Percentiles rank a stretch among this genome's conserved stretches.
Evolutionary conservation across 2,329 filamentous ascomycete species (phyloP).

Genomic region (Mariannaea sp.): DNA sequence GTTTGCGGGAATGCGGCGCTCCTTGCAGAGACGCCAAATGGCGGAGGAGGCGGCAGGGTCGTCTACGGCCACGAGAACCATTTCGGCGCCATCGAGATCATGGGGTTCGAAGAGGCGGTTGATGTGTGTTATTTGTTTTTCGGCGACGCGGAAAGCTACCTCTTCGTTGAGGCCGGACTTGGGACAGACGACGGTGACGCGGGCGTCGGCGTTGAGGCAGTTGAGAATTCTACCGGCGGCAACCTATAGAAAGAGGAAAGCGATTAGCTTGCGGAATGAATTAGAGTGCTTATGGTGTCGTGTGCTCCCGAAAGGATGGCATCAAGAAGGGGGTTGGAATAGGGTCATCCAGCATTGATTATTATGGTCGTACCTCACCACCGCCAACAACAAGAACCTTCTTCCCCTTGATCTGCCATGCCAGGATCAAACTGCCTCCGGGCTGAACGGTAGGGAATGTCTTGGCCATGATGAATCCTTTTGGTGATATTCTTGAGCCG

Average conservation of each 20-base stretch:
- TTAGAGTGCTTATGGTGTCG: background rate
- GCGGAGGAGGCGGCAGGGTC: conserved; percentile 87
- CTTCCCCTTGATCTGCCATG: conserved; percentile 93
- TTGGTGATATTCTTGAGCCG: conserved; percentile 10
- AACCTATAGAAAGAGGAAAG: conserved; percentile 64
- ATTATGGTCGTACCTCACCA: conserved; percentile 83
- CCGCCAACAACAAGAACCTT: conserved; percentile 91
- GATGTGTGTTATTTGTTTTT: conserved; percentile 77
- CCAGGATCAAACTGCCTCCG: conserved; percentile 89
- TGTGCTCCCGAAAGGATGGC: background rate
- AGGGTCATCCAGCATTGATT: too few species aligned
- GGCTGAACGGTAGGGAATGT: conserved; percentile 82
- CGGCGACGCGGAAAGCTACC: conserved; percentile 78
- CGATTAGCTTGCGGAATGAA: background rate
- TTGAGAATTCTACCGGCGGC: conserved; percentile 93
- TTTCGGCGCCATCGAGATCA: conserved; percentile 81
- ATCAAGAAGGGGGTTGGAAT: too few species aligned
- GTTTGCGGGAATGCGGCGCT: conserved; percentile 82
- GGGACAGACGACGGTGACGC: conserved; percentile 84
- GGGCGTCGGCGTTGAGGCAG: conserved; percentile 92
- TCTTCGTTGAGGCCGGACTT: conserved; percentile 82
- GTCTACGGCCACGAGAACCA: conserved; percentile 93
- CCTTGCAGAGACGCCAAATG: conserved; percentile 94
- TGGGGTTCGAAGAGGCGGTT: conserved; percentile 83
- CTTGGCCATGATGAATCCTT: conserved; percentile 40